Evolutionary conservation across 2,329 filamentous ascomycete species (phyloP), one percentile per base, ranked within the genome.

Genomic region (Aspergillaceae sp.): DNA sequence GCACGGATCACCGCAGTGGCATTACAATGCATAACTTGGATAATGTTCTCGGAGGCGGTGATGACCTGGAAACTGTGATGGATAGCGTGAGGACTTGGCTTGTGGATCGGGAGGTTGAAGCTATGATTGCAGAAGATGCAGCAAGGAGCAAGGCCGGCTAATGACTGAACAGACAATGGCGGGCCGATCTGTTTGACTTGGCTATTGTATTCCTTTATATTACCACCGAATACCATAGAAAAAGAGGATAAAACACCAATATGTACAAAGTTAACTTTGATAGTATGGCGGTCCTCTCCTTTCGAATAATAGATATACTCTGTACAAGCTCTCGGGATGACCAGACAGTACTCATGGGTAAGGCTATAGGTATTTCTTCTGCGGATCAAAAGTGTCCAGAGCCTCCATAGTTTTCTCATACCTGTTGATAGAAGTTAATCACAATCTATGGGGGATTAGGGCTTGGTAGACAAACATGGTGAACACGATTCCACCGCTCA

Each of bases 401-500:
- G 89, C 59, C 44, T 96, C 91, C 74, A 97, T 97, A 48, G 84
- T 86, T 78, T 96, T 96, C 73, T 97, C 91, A 65, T 96, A 92
- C 83, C 67, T 64, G 47, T 51, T 40, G 29, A 11, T 45, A 29
- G 44, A 9, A 41, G 50, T 54, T 45, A 57, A 45, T 35, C 48
- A 10, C 27, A 29, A 37, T 27, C 32, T 5, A 43, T 19, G 29
- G 28, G 10, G 10, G 5, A 19, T 7, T 19, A 11, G 33, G 5
- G 10, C 11, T 7, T 4, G 10, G 5, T 36, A 32, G 41, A 69
- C 76, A 60, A 68, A 84, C 80, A 97, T 94, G 26, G 92, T 94
- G 63, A 98, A 98, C 36, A 98, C 92, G 61, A 98, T 95, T 11
- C 92, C 92, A 46, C 92, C 92, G 61, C 89, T 96, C 67, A 97